Conservation (phyloP, 306 rosid species). For the Medicago ruthenica region DNA sequence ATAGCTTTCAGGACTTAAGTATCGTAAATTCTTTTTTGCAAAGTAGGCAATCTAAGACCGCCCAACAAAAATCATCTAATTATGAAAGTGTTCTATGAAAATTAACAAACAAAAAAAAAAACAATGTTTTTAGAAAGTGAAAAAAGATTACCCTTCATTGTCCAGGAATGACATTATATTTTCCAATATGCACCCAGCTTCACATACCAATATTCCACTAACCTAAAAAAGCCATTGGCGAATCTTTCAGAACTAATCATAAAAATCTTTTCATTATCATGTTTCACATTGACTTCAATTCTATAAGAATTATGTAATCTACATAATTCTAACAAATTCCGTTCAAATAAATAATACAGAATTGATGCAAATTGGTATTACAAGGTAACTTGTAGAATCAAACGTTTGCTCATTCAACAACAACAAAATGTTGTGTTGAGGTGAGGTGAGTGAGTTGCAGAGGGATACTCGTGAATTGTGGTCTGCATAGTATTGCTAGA, state of each 20-base stretch:
- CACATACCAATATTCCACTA: slow-evolving; percentile 94
- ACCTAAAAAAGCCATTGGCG: slow-evolving; percentile 64
- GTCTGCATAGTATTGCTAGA: slow-evolving; percentile 1
- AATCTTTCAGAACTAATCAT: slow-evolving; percentile 41
- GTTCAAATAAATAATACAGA: slow-evolving; percentile 12
- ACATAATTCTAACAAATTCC: slow-evolving; percentile 4
- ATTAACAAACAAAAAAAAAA: slow-evolving; percentile 9
- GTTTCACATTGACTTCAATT: slow-evolving; percentile 12
- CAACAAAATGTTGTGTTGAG: not conserved
- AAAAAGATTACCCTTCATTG: slow-evolving; percentile 76
- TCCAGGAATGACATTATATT: slow-evolving; percentile 83
- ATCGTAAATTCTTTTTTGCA: slow-evolving; percentile 27
- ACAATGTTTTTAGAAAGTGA: slow-evolving; percentile 13
- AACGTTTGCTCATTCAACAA: slow-evolving; percentile 5
- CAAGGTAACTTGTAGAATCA: slow-evolving; percentile 17
- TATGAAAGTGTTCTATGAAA: slow-evolving; percentile 26
- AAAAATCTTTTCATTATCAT: slow-evolving; percentile 1
- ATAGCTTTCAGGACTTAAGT: slow-evolving; percentile 29
- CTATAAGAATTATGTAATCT: not conserved
- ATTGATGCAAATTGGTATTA: slow-evolving; percentile 19
- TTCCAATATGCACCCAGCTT: slow-evolving; percentile 97
- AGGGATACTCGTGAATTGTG: not conserved
- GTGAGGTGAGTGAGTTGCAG: not conserved
- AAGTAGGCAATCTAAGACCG: slow-evolving; percentile 9
- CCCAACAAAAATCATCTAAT: not conserved